Evolutionary conservation across 164 flowering plant species (phyloP), one percentile per base, ranked within the genome.

Genomic region (Protea cynaroides): DNA sequence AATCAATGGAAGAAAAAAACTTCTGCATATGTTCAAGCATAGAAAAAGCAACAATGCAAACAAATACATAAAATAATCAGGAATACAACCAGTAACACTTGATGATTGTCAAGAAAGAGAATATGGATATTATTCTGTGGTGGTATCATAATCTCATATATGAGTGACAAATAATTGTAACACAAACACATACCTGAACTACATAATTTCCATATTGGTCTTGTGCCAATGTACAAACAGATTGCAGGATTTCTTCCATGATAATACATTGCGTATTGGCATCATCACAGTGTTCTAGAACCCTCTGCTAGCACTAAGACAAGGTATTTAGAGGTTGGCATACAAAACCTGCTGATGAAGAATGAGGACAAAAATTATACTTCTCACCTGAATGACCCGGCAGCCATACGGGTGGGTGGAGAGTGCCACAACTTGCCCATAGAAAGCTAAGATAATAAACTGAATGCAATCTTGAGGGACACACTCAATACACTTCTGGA

Each of bases 131-230:
- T 5, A 29, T 29, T 29, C 34, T 29, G 34, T 29, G 34, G 34
- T 29, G 34, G 34, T n/a, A n/a, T 29, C 34, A 29, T 29, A 29
- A 29, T 29, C 34, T 29, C 5, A 5, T 29, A 29, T 29, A 29
- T 29, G 5, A 29, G 34, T 5, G 34, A 29, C 34, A 29, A 3
- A 29, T 29, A 29, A 4, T 44, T 11, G 49, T 8, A 44, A 44
- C 15, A 44, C 12, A 44, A 11, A 44, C 17, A 44, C 49, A 44
- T 15, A 91, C 99, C 99, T 91, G 99, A 75, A 90, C 81, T 59
- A 94, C 99, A 79, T 91, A 94, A 72, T 91, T 89, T 12, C 99
- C 99, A 70, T 89, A 94, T 64, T 91, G 97, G 68, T 94, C 96
- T 72, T 89, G 96, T 5, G 94, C 90, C 63, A 94, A 69, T 46